Percentiles rank a stretch among this genome's conserved stretches.
These are phyloP conservation scores for Nannizziopsis barbatae DNA, from an alignment of 2,329 filamentous ascomycete species.

Conservation along the genomic window DNA sequence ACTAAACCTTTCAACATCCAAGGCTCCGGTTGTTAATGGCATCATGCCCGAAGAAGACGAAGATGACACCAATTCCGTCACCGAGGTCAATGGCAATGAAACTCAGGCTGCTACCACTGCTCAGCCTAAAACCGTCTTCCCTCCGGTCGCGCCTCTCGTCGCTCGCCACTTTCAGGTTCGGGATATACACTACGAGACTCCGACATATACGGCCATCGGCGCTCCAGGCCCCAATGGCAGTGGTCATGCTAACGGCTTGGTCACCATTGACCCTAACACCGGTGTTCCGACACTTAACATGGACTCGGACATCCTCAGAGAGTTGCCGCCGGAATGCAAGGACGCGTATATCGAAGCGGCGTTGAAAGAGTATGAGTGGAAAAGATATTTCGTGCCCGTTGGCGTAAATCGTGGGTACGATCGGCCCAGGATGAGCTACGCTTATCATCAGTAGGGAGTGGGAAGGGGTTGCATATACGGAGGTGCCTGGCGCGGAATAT, in stretches of 20 bases:
- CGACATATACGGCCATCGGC: slow-evolving; percentile 48
- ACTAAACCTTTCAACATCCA: slow-evolving; percentile 24
- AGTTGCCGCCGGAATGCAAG: slow-evolving; percentile 47
- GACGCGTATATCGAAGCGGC: slow-evolving; percentile 59
- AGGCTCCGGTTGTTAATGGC: slow-evolving; percentile 15
- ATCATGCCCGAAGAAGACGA: slow-evolving; percentile 7
- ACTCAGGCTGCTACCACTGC: slow-evolving; percentile 8
- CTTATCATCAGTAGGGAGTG: slow-evolving; percentile 28
- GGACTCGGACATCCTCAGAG: slow-evolving; percentile 32
- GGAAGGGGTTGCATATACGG: too few species aligned
- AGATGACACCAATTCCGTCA: background rate
- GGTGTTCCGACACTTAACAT: slow-evolving; percentile 9
- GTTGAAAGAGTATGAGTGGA: slow-evolving; percentile 58
- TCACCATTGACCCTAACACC: slow-evolving; percentile 26
- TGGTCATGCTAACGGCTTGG: slow-evolving; percentile 37
- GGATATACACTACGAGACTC: slow-evolving; percentile 50
- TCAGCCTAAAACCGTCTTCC: slow-evolving; percentile 34
- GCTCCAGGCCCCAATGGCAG: slow-evolving; percentile 42
- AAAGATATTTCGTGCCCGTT: slow-evolving; percentile 62
- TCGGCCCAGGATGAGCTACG: slow-evolving; percentile 29
- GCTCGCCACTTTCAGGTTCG: slow-evolving; percentile 53
- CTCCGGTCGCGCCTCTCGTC: slow-evolving; percentile 45
- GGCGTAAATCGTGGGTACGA: slow-evolving; percentile 38
- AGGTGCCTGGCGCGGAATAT: too few species aligned
- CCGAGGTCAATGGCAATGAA: background rate